These are phyloP conservation scores for Exophiala calicioides DNA, from an alignment of 2,329 filamentous ascomycete genomes.

Conservation along the genomic window DNA sequence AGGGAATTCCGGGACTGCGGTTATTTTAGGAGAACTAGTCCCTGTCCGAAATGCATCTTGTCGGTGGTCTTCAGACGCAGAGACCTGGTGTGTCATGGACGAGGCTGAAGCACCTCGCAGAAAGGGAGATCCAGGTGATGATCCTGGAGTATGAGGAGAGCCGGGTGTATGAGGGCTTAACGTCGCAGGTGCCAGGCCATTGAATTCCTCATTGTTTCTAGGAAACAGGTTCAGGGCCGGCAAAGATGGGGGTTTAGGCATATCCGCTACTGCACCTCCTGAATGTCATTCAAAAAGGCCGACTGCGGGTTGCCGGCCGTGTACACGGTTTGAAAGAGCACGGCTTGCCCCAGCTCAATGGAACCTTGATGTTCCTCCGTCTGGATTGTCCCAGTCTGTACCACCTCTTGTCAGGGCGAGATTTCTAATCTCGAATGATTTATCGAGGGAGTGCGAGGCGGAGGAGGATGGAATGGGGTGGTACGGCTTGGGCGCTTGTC, in stretches of 20 bases:
- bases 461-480: background rate
- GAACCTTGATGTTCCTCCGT: slow-evolving; percentile 18
- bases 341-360: slow-evolving; percentile 20
- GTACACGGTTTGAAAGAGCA: slow-evolving; percentile 17
- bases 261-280: slow-evolving; percentile 25
- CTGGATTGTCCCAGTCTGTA: slow-evolving; percentile 15
- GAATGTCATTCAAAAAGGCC: slow-evolving; percentile 25
- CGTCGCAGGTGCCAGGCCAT: slow-evolving; percentile 24
- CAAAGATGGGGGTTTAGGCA: slow-evolving; percentile 30
- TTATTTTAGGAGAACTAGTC: slow-evolving; percentile 45
- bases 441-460: slow-evolving; percentile 1
- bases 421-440: slow-evolving; percentile 2
- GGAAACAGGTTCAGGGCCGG: slow-evolving; percentile 29
- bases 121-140: slow-evolving; percentile 25
- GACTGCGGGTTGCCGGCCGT: slow-evolving; percentile 29
- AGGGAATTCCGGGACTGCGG: slow-evolving; percentile 48
- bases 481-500: too few relatives aligned
- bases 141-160: slow-evolving; percentile 27
- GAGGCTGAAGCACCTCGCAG: slow-evolving; percentile 16
- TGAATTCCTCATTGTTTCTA: slow-evolving; percentile 26
- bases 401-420: slow-evolving; percentile 21
- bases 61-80: slow-evolving; percentile 12
- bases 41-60: slow-evolving; percentile 19
- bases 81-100: slow-evolving; percentile 20
- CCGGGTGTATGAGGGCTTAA: slow-evolving; percentile 29